Percentiles rank a stretch among this genome's conserved stretches.
phyloP scores from a whole-genome alignment of 805 yeast genomes.

The Yamadazyma scolyti region DNA sequence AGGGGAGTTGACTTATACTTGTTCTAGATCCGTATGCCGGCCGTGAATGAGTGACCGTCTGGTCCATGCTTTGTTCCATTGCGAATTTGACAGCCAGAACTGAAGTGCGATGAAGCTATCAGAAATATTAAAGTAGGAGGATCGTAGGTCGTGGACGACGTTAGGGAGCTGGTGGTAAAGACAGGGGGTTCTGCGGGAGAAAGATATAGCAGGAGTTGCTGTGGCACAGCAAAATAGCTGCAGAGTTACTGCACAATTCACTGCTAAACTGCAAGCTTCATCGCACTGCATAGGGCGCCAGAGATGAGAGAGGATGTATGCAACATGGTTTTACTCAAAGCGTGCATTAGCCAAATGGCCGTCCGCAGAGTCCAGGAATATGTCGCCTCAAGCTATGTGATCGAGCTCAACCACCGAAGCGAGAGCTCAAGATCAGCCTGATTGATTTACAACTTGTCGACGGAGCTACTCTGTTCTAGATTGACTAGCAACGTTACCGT shows the following conservation, averaged over 20 bases:
- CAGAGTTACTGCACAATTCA: too few species aligned
- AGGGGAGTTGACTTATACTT: slow-evolving; percentile 11
- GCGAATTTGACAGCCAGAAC: neutral
- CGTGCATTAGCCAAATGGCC: slow-evolving; percentile 83
- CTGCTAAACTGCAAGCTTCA: too few species aligned
- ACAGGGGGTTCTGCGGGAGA: too few species aligned
- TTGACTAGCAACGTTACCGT: slow-evolving; percentile 3
- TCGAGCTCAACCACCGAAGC: slow-evolving; percentile 51
- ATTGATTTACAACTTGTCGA: slow-evolving; percentile 91
- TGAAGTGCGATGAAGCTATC: too few species aligned
- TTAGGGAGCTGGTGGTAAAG: too few species aligned
- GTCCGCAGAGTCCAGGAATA: slow-evolving; percentile 99
- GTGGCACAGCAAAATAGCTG: too few species aligned
- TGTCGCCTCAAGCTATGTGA: slow-evolving; percentile 77
- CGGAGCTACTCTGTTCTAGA: slow-evolving; percentile 88
- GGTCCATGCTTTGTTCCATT: slow-evolving; percentile 1
- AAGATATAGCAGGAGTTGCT: too few species aligned
- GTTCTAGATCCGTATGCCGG: slow-evolving; percentile 11
- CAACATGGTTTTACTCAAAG: slow-evolving; percentile 99
- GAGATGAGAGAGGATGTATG: slow-evolving; percentile 54
- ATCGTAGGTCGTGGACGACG: too few species aligned
- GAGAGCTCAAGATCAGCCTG: slow-evolving; percentile 63
- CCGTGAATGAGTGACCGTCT: slow-evolving; percentile 4
- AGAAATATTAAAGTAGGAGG: too few species aligned
- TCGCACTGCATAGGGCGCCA: neutral